These are phyloP conservation scores for Thermothielavioides terrestris DNA, from an alignment of 495 filamentous ascomycete genomes.

Conservation along the genomic window DNA sequence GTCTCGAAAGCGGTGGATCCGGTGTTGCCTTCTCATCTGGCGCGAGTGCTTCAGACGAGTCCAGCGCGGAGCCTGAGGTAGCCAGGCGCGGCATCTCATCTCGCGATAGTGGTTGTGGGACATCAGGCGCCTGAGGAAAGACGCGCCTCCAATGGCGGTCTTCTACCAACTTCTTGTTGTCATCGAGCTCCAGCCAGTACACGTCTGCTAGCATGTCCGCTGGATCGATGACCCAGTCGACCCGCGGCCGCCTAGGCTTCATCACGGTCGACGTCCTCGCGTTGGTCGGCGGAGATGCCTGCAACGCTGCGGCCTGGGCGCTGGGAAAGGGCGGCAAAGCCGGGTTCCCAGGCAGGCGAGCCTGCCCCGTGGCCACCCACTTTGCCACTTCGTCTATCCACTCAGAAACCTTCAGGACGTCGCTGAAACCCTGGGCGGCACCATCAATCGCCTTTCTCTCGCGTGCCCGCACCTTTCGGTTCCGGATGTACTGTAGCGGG, in stretches of 20 bases:
- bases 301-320: slow-evolving; percentile 26
- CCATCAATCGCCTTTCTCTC: slow-evolving; percentile 62
- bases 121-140: slow-evolving; percentile 41
- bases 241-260: slow-evolving; percentile 54
- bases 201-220: slow-evolving; percentile 77
- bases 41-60: slow-evolving; percentile 8
- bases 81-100: slow-evolving; percentile 12
- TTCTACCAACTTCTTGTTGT: slow-evolving; percentile 67
- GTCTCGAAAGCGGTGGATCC: slow-evolving; percentile 11
- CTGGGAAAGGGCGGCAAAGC: slow-evolving; percentile 48
- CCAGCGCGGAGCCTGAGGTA: slow-evolving; percentile 21
- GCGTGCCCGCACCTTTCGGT: slow-evolving; percentile 67
- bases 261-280: slow-evolving; percentile 20
- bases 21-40: slow-evolving; percentile 8
- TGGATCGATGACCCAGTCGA: slow-evolving; percentile 73
- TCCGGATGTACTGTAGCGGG: slow-evolving; percentile 79
- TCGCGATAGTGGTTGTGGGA: slow-evolving; percentile 14
- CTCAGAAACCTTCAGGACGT: slow-evolving; percentile 54
- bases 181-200: slow-evolving; percentile 71
- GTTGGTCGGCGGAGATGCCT: slow-evolving; percentile 25
- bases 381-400: slow-evolving; percentile 67
- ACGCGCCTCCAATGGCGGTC: slow-evolving; percentile 62
- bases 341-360: slow-evolving; percentile 38
- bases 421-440: slow-evolving; percentile 66
- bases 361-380: slow-evolving; percentile 32